A percentile compares a stretch with the other conserved stretches of the same genome.
Conservation (phyloP, 1,284 basidiomycete genomes). For the Vanrija pseudolonga region DNA sequence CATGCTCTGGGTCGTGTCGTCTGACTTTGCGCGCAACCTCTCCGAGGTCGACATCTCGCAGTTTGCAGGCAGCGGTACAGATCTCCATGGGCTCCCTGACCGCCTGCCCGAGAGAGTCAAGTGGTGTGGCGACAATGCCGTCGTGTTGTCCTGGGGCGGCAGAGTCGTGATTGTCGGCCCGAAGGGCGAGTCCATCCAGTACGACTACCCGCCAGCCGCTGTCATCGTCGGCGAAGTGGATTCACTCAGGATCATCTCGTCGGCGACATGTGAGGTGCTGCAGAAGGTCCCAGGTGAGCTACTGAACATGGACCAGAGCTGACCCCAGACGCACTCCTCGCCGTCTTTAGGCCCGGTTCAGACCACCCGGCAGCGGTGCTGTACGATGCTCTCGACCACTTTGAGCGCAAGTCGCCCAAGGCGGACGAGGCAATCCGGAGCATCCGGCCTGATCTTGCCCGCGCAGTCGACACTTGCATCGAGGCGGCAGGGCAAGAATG, state of each 20-base stretch:
- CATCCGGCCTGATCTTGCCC: conserved; percentile 77
- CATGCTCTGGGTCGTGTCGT: conserved; percentile 84
- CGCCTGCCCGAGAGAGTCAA: conserved; percentile 65
- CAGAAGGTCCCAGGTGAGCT: conserved; percentile 82
- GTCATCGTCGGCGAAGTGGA: conserved; percentile 81
- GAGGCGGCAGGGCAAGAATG: conserved; percentile 91
- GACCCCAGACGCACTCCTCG: conserved; percentile 63
- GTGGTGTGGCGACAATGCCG: conserved; percentile 97
- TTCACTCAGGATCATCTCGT: conserved; percentile 75
- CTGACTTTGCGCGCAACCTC: conserved; percentile 83
- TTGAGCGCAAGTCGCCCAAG: conserved; percentile 74
- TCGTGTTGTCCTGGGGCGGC: conserved; percentile 76
- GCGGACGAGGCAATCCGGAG: conserved; percentile 89
- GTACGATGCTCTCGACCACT: conserved; percentile 88
- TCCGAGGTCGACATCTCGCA: conserved; percentile 69
- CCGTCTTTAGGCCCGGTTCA: conserved; percentile 87
- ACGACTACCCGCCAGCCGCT: conserved; percentile 70
- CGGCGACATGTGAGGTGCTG: conserved; percentile 79
- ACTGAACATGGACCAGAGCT: conserved; percentile 17
- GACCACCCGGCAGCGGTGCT: conserved; percentile 86
- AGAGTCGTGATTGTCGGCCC: conserved; percentile 83
- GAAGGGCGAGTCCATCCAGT: conserved; percentile 82
- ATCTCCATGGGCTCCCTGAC: conserved; percentile 34
- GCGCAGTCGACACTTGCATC: conserved; percentile 87
- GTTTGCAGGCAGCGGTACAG: conserved; percentile 30